These are phyloP conservation scores for Herpetomonas muscarum DNA, from an alignment of 208 protist species.

Conservation along the genomic window DNA sequence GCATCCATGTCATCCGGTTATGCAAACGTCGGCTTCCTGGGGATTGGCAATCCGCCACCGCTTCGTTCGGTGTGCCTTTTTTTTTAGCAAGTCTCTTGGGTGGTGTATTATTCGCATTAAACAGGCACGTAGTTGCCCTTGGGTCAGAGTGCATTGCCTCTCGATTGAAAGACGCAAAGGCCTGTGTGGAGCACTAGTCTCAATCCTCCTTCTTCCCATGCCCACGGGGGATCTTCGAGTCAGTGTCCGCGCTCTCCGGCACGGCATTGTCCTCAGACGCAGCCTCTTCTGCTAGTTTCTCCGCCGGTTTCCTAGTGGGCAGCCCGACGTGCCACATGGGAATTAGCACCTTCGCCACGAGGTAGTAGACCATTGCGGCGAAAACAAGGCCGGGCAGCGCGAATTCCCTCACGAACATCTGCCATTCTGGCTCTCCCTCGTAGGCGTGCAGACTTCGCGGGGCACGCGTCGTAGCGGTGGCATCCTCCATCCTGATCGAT, in stretches of 20 bases:
- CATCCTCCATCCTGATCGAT: neutral
- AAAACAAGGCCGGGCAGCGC: conserved; percentile 54
- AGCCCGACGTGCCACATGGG: conserved; percentile 39
- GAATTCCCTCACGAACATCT: conserved; percentile 55
- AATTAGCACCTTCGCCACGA: conserved; percentile 26
- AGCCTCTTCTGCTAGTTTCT: neutral
- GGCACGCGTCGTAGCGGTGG: neutral
- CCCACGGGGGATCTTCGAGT: too few relatives aligned
- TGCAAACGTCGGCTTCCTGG: too few relatives aligned
- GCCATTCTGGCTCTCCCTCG: conserved; percentile 36
- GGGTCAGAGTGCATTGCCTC: too few relatives aligned
- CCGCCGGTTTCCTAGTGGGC: conserved; percentile 11
- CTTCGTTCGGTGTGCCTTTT: too few relatives aligned
- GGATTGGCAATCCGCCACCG: too few relatives aligned
- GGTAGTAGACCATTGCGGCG: conserved; percentile 27
- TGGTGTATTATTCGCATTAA: too few relatives aligned
- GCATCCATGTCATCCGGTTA: too few relatives aligned
- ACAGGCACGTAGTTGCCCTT: too few relatives aligned
- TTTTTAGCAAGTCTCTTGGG: too few relatives aligned
- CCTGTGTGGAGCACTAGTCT: neutral
- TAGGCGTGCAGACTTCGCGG: neutral
- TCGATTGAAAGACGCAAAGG: conserved; percentile 9
- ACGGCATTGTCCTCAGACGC: neutral
- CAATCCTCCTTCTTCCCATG: too few relatives aligned
- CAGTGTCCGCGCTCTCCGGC: neutral